Base-by-base conservation (phyloP, 768 basidiomycete genomes). In the Tephrocybe sp. region DNA sequence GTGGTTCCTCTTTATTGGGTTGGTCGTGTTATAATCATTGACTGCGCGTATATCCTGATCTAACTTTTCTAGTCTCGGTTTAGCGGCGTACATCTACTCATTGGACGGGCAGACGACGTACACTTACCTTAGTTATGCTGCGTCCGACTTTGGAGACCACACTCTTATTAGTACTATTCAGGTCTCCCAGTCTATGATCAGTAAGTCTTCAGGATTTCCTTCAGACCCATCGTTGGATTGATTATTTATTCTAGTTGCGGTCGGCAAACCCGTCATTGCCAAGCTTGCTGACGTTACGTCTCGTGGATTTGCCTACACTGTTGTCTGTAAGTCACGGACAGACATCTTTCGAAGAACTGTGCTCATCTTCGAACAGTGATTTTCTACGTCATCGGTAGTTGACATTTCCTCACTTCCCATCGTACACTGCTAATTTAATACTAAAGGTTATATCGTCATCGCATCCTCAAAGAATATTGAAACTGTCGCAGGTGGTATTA, bases 21-120 rank as follows among this genome's bases (percentile, higher is more conserved):
- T 48, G 1, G 48, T 31, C 22, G 1, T 45, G 68, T 62, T 19
- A 33, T 57, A 47, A 10, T 23, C 20, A 14, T 52, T 36, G 13
- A n/a, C 41, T 45, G 10, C 5, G 26, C 38, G 2, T 39, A 35
- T 43, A 39, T 30, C 6, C 32, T 48, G 3, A 45, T 51, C 35
- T 32, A 46, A 71, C 0, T 48, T 70, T 81, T 45, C 64, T 87
- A 75, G 83, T 46, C 65, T 89, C 50, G 86, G 74, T 12, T 76
- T 87, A 0, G 84, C 85, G 0, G 79, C 86, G 1, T 91, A 88
- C 63, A 83, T 89, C 50, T 91, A 89, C 65, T 87, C 87, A 0
- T 73, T 91, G 26, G 88, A 89, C 53, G 73, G 78, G 17, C 76
- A 79, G 14, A 89, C 87, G 6, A 89, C 87, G 1, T 84, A 71